A percentile compares a stretch with the other conserved stretches of the same genome.
Evolutionary conservation across 345 rosid species (phyloP).

Genomic region (Brassica juncea): DNA sequence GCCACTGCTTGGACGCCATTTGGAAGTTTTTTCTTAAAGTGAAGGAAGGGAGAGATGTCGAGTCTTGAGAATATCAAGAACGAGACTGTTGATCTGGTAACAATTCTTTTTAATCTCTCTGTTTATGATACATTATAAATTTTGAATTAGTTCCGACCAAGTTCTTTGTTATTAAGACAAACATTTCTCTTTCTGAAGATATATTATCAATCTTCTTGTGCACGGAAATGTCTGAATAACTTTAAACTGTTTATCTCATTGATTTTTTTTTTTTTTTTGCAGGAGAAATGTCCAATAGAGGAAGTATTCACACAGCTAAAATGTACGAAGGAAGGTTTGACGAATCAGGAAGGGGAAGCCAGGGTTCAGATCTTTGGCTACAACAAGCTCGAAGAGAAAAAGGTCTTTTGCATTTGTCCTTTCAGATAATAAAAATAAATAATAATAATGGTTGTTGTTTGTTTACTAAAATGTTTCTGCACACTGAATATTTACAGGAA

Average conservation of each 20-base stretch:
- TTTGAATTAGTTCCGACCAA: not conserved
- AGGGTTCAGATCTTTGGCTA: constrained; percentile 81
- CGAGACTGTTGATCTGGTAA: constrained; percentile 79
- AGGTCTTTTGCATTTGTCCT: constrained; percentile 42
- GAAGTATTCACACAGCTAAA: constrained; percentile 92
- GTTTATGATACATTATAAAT: not conserved
- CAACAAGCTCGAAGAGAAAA: constrained; percentile 94
- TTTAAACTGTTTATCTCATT: not conserved
- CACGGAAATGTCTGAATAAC: not conserved
- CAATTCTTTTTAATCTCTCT: not conserved
- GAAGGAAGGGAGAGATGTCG: constrained; percentile 40
- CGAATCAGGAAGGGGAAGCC: constrained; percentile 59
- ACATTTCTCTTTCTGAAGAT: constrained; percentile 11
- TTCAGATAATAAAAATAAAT: not conserved
- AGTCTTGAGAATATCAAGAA: constrained; percentile 67
- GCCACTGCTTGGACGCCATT: not conserved
- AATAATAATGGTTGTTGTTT: not conserved
- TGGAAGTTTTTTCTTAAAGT: not conserved
- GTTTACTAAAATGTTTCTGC: constrained; percentile 2
- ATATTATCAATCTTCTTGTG: not conserved
- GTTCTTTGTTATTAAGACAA: not conserved
- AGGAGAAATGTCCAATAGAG: constrained; percentile 78
- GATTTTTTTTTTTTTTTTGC: constrained; percentile 5
- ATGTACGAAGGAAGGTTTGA: constrained; percentile 71
- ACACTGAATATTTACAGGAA: constrained; percentile 45